A percentile compares a stretch with the other conserved stretches of the same genome.
phyloP scores from a whole-genome alignment of 805 yeast species.

The Pichia cephalocereana region DNA sequence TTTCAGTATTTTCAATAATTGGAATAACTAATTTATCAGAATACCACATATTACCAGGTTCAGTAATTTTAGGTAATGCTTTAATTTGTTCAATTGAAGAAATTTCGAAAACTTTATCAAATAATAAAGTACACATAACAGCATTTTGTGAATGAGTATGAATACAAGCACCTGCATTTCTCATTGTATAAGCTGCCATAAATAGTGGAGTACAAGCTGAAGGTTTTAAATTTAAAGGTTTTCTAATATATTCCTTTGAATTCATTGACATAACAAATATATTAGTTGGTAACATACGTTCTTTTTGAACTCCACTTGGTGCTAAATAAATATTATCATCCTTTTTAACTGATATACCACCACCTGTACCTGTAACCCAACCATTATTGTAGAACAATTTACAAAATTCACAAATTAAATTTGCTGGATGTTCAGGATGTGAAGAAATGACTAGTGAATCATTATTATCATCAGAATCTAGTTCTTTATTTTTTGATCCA shows the following conservation, averaged over 20 bases:
- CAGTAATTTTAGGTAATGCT: constrained; percentile 67
- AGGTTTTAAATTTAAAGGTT: constrained; percentile 69
- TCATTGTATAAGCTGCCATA: constrained; percentile 51
- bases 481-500: not conserved
- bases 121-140: constrained; percentile 68
- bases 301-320: constrained; percentile 96
- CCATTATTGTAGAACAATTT: constrained; percentile 65
- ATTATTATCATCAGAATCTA: not conserved
- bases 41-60: constrained; percentile 60
- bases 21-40: constrained; percentile 76
- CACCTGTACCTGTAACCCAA: constrained; percentile 96
- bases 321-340: constrained; percentile 61
- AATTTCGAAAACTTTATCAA: constrained; percentile 63
- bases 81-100: constrained; percentile 85
- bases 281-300: constrained; percentile 71
- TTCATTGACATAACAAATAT: constrained; percentile 66
- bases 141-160: constrained; percentile 92
- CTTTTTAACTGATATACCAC: constrained; percentile 75
- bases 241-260: constrained; percentile 41
- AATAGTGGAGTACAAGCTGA: constrained; percentile 91
- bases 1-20: constrained; percentile 84
- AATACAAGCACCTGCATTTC: constrained; percentile 84
- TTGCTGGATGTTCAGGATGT: constrained; percentile 58
- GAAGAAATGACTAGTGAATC: constrained; percentile 8
- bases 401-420: constrained; percentile 76